Base-by-base conservation (phyloP, 148 eudicot species). In the Fagopyrum tataricum region DNA sequence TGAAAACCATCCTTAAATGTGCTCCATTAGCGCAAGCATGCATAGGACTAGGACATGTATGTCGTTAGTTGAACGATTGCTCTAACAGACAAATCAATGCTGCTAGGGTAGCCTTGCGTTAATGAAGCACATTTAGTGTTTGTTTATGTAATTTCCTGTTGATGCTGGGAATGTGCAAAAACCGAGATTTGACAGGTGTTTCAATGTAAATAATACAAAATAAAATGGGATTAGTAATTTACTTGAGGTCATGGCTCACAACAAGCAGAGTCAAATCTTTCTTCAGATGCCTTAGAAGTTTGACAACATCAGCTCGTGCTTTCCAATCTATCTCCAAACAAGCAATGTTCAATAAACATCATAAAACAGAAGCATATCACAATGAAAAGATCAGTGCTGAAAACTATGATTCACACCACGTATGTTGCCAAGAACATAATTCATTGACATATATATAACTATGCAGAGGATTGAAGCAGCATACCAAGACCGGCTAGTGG, bases 401-500 rank as follows among this genome's bases (percentile, higher is more conserved):
- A 20, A 5, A 5, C 20, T 21, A 56, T 21, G 62, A 56, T 56
- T 1, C 24, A 56, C 62, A 21, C 62, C 39, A 42, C 4, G 4
- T 31, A 37, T 62, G 18, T 26, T 64, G 44, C 10, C 4, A 44
- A 9, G 13, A 47, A 1, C 31, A 62, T 24, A 64, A 9, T 3
- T 20, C 4, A 73, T 6, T 11, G 44, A 44, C 6, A 6, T 13
- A 31, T 31, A 39, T 72, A 59, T 42, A 42, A 44, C n/a, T 18
- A 70, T 44, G 37, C 49, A 40, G 48, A 14, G 44, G 44, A 64
- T 31, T 55, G 12, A 43, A 5, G 77, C 76, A 53, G 61, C 85
- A 41, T 95, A 95, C 99, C 99, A 75, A 95, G 93, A 76, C 99
- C 99, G 78, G 99, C 99, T 74, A 95, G 99, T 79, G 99, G 99